Evolutionary conservation across 1,284 basidiomycete species (phyloP), one percentile per base, ranked within the genome.

Genomic region (Cryptococcus jaspeensis): DNA sequence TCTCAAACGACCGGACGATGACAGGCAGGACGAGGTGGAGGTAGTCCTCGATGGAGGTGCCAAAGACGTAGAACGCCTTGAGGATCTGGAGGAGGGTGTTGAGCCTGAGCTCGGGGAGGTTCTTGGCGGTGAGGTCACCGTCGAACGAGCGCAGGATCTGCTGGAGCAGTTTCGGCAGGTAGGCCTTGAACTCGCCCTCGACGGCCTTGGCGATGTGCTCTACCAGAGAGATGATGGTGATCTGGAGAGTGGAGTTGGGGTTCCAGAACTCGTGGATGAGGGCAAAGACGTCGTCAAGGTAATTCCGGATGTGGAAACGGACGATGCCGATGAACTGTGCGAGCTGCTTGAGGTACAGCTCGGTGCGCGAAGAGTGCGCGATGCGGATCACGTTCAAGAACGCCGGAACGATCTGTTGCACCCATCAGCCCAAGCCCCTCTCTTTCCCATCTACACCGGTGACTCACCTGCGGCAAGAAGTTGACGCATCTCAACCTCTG

Each of bases 181-280:
- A 97, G 1, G 93, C 93, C 73, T 95, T 95, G 82, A 99, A 99
- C 75, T 99, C 96, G 16, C 94, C 92, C 72, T 98, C 94, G 20
- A 99, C 83, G 0, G 95, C 93, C 69, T 89, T 89, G 1, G 93
- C 94, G n/a, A 98, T 84, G 0, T 93, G 87, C 73, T 99, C 96
- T 35, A 99, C 89, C 28, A 99, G 83, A 28, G 90, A 87, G 54
- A 98, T 92, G 52, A 99, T 88, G 5, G 94, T 92, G 46, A 96
- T 84, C 69, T 98, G 94, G 25, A 99, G 82, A 5, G 87, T 83
- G 3, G 83, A 81, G 63, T 89, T 90, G 45, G 92, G 68, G 63
- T 79, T 88, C 93, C 94, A 98, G 43, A 94, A 85, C 56, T 94
- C 91, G 39, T 85, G 87, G 44, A 95, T 85, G 23, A 96, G 83